phyloP scores from a whole-genome alignment of 371 early-diverging fungal genomes.

The Syncephalis plumigaleata region DNA sequence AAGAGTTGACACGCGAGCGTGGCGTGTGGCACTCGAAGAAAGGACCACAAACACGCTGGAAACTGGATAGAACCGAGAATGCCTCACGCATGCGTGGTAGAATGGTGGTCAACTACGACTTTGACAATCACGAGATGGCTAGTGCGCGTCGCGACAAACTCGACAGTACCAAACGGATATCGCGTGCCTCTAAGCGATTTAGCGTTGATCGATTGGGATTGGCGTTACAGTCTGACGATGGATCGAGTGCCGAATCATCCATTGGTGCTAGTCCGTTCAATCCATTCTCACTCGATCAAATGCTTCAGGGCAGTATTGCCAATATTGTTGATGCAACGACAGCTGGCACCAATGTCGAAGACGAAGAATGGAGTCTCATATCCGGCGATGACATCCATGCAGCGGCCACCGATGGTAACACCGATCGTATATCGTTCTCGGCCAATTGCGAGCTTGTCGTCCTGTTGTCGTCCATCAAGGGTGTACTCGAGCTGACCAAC shows the following conservation, averaged over 20 bases:
- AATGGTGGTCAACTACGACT: slow-evolving; percentile 24
- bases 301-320: too few relatives aligned
- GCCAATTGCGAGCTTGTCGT: slow-evolving; percentile 29
- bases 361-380: slow-evolving; percentile 12
- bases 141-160: slow-evolving; percentile 24
- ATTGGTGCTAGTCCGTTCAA: too few relatives aligned
- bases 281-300: too few relatives aligned
- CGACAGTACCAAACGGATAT: too few relatives aligned
- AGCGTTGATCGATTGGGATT: too few relatives aligned
- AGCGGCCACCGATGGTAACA: slow-evolving; percentile 2
- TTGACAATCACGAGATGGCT: slow-evolving; percentile 27
- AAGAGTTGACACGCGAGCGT: slow-evolving; percentile 16
- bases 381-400: slow-evolving; percentile 6
- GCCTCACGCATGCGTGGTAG: slow-evolving; percentile 23
- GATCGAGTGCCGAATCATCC: too few relatives aligned
- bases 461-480: slow-evolving; percentile 26
- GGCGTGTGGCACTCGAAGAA: slow-evolving; percentile 17
- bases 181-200: too few relatives aligned
- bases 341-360: neutral
- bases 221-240: too few relatives aligned
- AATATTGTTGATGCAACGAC: too few relatives aligned
- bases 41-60: slow-evolving; percentile 14
- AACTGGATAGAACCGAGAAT: slow-evolving; percentile 28
- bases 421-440: slow-evolving; percentile 8
- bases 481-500: slow-evolving; percentile 22